Percentiles rank a stretch among this genome's conserved stretches.
Evolutionary conservation across 192 early-diverging fungal species (phyloP).

Genomic region (Diversispora epigaea): DNA sequence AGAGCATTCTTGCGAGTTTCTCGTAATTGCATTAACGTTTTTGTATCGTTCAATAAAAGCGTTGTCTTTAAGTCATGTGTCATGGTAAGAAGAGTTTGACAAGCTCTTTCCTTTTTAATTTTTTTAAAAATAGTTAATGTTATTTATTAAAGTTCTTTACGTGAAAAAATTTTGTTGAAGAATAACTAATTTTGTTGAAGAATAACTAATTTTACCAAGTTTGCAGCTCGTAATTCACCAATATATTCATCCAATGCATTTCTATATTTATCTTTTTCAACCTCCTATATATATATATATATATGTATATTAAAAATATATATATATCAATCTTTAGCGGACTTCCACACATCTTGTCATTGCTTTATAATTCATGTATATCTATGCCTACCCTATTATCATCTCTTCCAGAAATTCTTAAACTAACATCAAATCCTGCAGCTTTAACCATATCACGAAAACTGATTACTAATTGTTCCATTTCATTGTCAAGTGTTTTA

Average conservation of each 20-base stretch:
- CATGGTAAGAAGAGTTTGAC: constrained; percentile 23
- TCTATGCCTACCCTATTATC: background rate
- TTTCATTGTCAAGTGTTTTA: constrained; percentile 22
- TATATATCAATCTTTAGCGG: background rate
- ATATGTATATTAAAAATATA: background rate
- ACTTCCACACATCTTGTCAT: background rate
- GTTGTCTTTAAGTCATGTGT: constrained; percentile 32
- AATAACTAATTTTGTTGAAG: too few species aligned
- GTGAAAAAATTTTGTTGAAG: background rate
- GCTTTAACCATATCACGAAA: constrained; percentile 21
- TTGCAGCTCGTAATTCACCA: constrained; percentile 25
- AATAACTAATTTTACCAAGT: constrained; percentile 19
- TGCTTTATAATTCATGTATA: background rate
- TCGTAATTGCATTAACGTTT: constrained; percentile 20
- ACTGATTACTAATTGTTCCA: constrained; percentile 12
- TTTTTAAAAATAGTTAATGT: background rate
- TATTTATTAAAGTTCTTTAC: background rate
- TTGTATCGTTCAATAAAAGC: constrained; percentile 25
- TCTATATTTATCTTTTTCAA: constrained; percentile 32
- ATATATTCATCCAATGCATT: constrained; percentile 24
- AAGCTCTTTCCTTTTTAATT: constrained; percentile 1
- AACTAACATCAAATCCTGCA: constrained; percentile 5
- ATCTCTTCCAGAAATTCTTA: constrained; percentile 9
- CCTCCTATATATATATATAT: background rate
- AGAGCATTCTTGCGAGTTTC: constrained; percentile 15